Percentiles rank a stretch among this genome's conserved stretches.
phyloP scores from a whole-genome alignment of 225 moss, liverwort and hornwort species.

The Marchantia polymorpha region DNA sequence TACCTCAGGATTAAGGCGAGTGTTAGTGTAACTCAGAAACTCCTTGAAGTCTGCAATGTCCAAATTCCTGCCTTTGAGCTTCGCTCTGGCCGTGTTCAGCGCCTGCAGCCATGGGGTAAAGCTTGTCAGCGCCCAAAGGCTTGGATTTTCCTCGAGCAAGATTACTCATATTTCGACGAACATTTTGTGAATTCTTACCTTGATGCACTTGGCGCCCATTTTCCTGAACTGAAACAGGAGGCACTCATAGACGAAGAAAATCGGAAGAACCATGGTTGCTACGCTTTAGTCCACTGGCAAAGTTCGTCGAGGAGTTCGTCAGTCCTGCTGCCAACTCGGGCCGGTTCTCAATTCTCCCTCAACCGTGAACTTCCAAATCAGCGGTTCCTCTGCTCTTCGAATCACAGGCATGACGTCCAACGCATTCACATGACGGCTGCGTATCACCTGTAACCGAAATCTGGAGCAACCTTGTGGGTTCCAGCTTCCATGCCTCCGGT shows the following conservation, averaged over 20 bases:
- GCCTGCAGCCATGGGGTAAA: slow-evolving; percentile 21
- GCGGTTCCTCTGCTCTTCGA: no score
- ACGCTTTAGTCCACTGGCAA: not conserved
- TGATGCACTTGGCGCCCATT: slow-evolving; percentile 68
- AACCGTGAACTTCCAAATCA: no score
- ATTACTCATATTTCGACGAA: not conserved
- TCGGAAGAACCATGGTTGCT: slow-evolving; percentile 70
- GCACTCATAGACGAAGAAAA: slow-evolving; percentile 86
- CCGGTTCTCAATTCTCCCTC: no score
- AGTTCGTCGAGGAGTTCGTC: not conserved
- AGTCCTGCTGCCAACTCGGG: no score
- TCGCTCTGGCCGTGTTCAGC: slow-evolving; percentile 27
- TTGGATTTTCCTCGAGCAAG: not conserved
- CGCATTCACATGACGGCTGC: no score
- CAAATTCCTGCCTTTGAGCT: slow-evolving; percentile 31
- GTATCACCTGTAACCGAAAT: no score
- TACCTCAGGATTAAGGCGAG: slow-evolving; percentile 85
- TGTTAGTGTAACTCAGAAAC: slow-evolving; percentile 36
- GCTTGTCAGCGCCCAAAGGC: not conserved
- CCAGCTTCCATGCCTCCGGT: no score
- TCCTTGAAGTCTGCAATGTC: slow-evolving; percentile 34
- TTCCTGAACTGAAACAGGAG: slow-evolving; percentile 73
- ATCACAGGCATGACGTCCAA: no score
- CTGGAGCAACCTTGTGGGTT: no score
- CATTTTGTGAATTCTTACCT: slow-evolving; percentile 36